Evolutionary conservation across 2,329 filamentous ascomycete genomes (phyloP), one percentile per base, ranked within the genome.

Genomic region (Aspergillus ruber): DNA sequence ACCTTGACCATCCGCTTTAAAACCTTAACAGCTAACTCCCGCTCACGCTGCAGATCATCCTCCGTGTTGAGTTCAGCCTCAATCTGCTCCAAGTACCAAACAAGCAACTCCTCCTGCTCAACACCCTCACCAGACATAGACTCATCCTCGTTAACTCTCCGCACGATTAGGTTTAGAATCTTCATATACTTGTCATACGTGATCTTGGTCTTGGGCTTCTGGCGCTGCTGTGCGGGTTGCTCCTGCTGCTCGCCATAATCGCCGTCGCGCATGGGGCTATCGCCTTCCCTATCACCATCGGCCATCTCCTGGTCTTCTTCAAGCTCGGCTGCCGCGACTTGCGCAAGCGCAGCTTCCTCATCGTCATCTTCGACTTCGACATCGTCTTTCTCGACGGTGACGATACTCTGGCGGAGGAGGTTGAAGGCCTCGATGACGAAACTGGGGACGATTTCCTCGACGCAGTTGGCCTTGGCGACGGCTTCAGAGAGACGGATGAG

Each of bases 401-500:
- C 96, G 66, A 98, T 98, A 68, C 87, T 93, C 70, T 96, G 90
- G 38, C 90, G 79, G 10, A 98, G 80, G 8, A 98, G 79, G 58
- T 93, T 89, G 68, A 86, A 97, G 0, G 91, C 93, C 70, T 98
- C 93, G 36, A 86, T 80, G 13, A 98, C 93, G 70, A 97, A 95
- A 0, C 81, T 80, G 1, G 86, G 79, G 0, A 83, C 84, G 51
- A 98, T 86, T 54, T 96, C 90, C 59, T 91, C 87, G 12, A 95
- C 89, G 64, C 93, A 98, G 65, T 95, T 97, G 49, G 90, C 89
- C 71, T 97, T 97, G 49, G 93, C 93, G 56, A 98, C 96, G n/a
- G 93, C 93, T 69, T 98, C 93, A 46, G 86, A 91, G 47, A 98
- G 75, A 54, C 93, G 89, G 56, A 98, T 97, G 79, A 98, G 84